Conservation (phyloP, 306 rosid species). For the Quercus aquifolioides region DNA sequence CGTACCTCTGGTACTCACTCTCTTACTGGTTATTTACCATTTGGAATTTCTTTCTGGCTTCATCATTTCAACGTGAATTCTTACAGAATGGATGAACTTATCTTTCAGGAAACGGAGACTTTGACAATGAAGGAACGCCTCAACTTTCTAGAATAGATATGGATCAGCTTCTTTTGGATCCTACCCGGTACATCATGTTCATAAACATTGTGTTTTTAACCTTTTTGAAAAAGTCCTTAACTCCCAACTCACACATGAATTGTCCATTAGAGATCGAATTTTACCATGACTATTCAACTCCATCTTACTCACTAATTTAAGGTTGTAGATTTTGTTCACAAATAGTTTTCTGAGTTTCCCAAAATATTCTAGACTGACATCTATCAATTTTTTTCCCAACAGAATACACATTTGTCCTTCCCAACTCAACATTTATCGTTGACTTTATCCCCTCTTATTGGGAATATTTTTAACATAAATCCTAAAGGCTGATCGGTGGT, state of each 20-base stretch:
- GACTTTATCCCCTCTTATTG: background rate
- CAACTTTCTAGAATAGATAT: constrained; percentile 41
- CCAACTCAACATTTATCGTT: background rate
- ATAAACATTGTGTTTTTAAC: constrained; percentile 1
- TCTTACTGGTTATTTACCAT: constrained; percentile 30
- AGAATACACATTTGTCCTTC: background rate
- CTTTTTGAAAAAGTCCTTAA: background rate
- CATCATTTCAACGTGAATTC: background rate
- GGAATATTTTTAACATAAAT: background rate
- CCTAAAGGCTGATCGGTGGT: background rate
- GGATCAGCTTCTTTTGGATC: constrained; percentile 45
- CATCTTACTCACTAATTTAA: background rate
- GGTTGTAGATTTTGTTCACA: background rate
- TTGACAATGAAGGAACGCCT: constrained; percentile 30
- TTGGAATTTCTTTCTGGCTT: background rate
- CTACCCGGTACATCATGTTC: constrained; percentile 46
- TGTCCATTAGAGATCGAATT: background rate
- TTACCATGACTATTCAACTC: background rate
- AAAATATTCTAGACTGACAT: background rate
- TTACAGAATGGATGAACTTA: constrained; percentile 25
- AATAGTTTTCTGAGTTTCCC: background rate
- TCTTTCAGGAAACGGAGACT: constrained; percentile 30
- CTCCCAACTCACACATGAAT: background rate
- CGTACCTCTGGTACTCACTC: constrained; percentile 36
- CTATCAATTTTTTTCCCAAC: background rate